phyloP scores from a whole-genome alignment of 2,329 filamentous ascomycete species.

The Clonostachys chloroleuca region DNA sequence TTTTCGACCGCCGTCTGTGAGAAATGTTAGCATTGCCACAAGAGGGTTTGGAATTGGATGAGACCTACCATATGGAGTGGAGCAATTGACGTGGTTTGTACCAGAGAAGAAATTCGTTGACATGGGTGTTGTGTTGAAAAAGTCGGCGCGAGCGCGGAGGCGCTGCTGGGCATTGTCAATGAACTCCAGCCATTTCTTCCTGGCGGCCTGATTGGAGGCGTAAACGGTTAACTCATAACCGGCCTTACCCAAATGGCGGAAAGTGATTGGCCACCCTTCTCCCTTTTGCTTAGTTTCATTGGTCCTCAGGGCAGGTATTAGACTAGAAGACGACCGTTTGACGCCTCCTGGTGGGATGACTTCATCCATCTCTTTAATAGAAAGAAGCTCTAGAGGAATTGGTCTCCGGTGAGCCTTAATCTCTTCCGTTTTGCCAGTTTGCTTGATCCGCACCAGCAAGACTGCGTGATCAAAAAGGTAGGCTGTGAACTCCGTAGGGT shows the following conservation, averaged over 20 bases:
- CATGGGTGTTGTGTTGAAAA: conserved; percentile 71
- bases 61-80: conserved; percentile 78
- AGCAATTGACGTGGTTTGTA: conserved; percentile 86
- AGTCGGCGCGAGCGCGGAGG: conserved; percentile 81
- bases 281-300: conserved; percentile 51
- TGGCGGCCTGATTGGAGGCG: conserved; percentile 77
- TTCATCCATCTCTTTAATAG: conserved; percentile 96
- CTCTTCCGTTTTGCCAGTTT: conserved; percentile 88
- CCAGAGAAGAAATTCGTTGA: conserved; percentile 57
- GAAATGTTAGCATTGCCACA: not conserved
- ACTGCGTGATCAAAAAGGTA: conserved; percentile 97
- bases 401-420: conserved; percentile 91
- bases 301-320: conserved; percentile 56
- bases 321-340: conserved; percentile 83
- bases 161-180: conserved; percentile 89
- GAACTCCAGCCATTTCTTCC: conserved; percentile 95
- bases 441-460: conserved; percentile 84
- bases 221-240: conserved; percentile 91
- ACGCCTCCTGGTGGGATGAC: conserved; percentile 78
- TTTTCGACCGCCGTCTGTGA: conserved; percentile 84
- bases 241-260: conserved; percentile 91
- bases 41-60: not conserved
- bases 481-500: conserved; percentile 84
- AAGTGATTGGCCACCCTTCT: conserved; percentile 91
- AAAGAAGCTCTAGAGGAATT: conserved; percentile 87